These are phyloP conservation scores for Aspergillus fischeri DNA, from an alignment of 2,329 filamentous ascomycete genomes.

Conservation along the genomic window DNA sequence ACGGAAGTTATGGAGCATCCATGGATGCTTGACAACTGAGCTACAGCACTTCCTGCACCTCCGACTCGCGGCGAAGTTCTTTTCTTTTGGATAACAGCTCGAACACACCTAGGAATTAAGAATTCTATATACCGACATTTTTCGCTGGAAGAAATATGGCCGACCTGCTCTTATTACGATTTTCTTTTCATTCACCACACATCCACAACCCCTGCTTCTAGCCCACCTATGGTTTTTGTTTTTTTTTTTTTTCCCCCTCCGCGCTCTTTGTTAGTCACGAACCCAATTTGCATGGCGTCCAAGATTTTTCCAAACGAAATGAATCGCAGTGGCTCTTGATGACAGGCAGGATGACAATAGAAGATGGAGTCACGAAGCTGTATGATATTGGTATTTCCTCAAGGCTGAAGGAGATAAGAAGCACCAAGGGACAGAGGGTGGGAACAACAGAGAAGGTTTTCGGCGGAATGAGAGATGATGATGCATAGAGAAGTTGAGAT, in stretches of 20 bases:
- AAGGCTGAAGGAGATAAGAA: not conserved
- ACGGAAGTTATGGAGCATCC: constrained; percentile 80
- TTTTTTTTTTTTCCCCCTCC: too few relatives aligned
- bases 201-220: not conserved
- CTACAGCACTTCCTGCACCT: not conserved
- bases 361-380: not conserved
- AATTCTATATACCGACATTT: constrained; percentile 7
- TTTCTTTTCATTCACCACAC: not conserved
- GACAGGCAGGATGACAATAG: not conserved
- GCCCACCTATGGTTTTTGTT: not conserved
- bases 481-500: constrained; percentile 11
- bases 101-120: not conserved
- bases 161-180: not conserved
- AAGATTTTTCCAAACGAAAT: not conserved
- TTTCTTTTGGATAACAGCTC: constrained; percentile 4
- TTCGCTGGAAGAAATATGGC: not conserved
- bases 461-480: not conserved
- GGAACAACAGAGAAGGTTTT: not conserved
- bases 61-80: not conserved
- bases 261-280: not conserved
- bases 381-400: not conserved
- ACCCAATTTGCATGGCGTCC: not conserved
- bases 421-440: not conserved
- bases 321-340: not conserved
- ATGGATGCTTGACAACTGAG: constrained; percentile 56